phyloP scores from a whole-genome alignment of 441 rosid genomes.

The Geranium incanum region DNA sequence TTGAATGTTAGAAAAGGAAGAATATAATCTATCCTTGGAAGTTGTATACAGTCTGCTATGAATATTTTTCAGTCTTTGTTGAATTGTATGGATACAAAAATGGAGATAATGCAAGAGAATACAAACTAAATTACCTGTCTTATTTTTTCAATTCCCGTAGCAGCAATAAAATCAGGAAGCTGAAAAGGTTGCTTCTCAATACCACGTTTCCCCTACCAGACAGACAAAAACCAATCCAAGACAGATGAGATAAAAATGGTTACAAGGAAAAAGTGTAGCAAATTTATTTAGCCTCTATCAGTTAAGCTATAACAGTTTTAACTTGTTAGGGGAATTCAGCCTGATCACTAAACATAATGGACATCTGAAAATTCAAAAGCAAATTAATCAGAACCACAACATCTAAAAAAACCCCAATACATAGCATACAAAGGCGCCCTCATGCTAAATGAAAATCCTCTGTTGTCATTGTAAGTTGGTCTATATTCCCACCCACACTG shows the following conservation, averaged over 20 bases:
- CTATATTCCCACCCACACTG: constrained; percentile 41
- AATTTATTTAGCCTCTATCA: constrained; percentile 14
- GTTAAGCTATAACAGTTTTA: constrained; percentile 16
- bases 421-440: constrained; percentile 20
- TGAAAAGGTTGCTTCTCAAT: constrained; percentile 97
- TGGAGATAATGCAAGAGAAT: background rate
- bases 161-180: constrained; percentile 99
- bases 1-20: background rate
- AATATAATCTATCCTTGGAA: background rate
- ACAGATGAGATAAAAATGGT: constrained; percentile 42
- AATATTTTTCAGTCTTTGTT: background rate
- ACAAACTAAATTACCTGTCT: constrained; percentile 60
- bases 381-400: constrained; percentile 39
- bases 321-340: constrained; percentile 29
- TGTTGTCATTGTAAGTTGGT: constrained; percentile 12
- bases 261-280: background rate
- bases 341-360: constrained; percentile 38
- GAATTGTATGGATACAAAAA: background rate
- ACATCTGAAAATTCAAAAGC: constrained; percentile 54
- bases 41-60: background rate
- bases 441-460: constrained; percentile 4
- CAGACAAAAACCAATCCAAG: constrained; percentile 26
- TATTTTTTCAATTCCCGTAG: constrained; percentile 98
- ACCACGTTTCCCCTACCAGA: constrained; percentile 88
- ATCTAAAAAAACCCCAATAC: constrained; percentile 20